These are phyloP conservation scores for Cornus controversa DNA, from an alignment of 148 eudicot species.

Conservation along the genomic window DNA sequence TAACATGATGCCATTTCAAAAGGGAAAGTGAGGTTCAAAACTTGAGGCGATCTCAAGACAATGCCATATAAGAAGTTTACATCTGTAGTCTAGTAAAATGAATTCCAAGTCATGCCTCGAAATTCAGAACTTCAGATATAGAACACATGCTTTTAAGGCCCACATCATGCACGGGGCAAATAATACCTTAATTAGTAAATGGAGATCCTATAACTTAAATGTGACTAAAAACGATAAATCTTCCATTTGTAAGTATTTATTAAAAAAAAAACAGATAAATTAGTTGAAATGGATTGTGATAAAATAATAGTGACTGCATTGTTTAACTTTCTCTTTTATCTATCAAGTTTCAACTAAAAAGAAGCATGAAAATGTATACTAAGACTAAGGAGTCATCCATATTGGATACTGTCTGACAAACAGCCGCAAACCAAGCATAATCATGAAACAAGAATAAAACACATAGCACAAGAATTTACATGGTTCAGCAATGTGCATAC, in stretches of 20 bases:
- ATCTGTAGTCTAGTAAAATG: not conserved
- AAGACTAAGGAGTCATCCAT: too few species aligned
- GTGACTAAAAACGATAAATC: not conserved
- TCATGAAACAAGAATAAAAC: too few species aligned
- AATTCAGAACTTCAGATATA: not conserved
- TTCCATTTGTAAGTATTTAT: not conserved
- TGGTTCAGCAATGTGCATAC: too few species aligned
- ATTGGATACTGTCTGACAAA: too few species aligned
- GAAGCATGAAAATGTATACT: too few species aligned
- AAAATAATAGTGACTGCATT: not conserved
- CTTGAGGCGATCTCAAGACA: not conserved
- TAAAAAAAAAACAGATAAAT: not conserved
- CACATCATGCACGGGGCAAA: too few species aligned
- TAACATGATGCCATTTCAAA: not conserved
- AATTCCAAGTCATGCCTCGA: not conserved
- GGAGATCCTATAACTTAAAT: not conserved
- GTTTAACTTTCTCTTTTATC: not conserved
- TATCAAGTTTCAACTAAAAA: too few species aligned
- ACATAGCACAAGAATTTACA: too few species aligned
- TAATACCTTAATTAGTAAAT: too few species aligned
- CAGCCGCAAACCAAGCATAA: too few species aligned
- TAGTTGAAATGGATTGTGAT: not conserved
- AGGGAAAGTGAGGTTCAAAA: not conserved
- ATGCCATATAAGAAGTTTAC: not conserved
- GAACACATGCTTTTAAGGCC: not conserved